Conservation (phyloP, 768 basidiomycete genomes). For the Paxillus ammoniavirescens region DNA sequence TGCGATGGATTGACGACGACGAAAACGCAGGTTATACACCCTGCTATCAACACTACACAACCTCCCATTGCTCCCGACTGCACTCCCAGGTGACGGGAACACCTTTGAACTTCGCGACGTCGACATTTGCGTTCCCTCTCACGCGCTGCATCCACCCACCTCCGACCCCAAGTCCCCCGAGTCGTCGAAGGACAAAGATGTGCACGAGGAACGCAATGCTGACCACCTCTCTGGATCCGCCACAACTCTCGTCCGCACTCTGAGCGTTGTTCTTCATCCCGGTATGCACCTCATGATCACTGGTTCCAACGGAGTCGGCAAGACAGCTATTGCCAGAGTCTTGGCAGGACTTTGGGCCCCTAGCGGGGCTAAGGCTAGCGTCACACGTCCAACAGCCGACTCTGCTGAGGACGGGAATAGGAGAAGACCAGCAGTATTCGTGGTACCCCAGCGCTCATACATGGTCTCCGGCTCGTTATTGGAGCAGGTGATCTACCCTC, state of each 20-base stretch:
- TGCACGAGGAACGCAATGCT: conserved; percentile 3
- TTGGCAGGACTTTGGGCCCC: conserved; percentile 88
- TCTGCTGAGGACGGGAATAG: conserved; percentile 33
- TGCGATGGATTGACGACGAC: neutral
- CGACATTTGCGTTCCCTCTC: conserved; percentile 62
- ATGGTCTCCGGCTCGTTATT: conserved; percentile 85
- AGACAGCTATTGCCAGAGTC: conserved; percentile 86
- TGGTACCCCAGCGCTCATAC: conserved; percentile 92
- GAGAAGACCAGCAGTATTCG: conserved; percentile 56
- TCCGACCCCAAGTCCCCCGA: neutral
- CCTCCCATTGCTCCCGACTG: conserved; percentile 50
- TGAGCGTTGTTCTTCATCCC: conserved; percentile 58
- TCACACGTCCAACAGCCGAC: conserved; percentile 30
- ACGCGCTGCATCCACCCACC: neutral
- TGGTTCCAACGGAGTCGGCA: conserved; percentile 90
- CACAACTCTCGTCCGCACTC: conserved; percentile 60
- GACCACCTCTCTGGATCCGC: conserved; percentile 20
- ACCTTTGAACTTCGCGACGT: conserved; percentile 66
- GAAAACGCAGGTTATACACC: conserved; percentile 63
- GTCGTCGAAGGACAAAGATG: conserved; percentile 1
- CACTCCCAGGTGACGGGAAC: conserved; percentile 32
- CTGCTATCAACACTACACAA: conserved; percentile 84
- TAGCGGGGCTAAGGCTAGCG: conserved; percentile 32
- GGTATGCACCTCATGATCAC: conserved; percentile 94
- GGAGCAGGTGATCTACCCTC: conserved; percentile 94